Base-by-base conservation (phyloP, 2,329 filamentous ascomycete genomes). In the Penicillium sp. region DNA sequence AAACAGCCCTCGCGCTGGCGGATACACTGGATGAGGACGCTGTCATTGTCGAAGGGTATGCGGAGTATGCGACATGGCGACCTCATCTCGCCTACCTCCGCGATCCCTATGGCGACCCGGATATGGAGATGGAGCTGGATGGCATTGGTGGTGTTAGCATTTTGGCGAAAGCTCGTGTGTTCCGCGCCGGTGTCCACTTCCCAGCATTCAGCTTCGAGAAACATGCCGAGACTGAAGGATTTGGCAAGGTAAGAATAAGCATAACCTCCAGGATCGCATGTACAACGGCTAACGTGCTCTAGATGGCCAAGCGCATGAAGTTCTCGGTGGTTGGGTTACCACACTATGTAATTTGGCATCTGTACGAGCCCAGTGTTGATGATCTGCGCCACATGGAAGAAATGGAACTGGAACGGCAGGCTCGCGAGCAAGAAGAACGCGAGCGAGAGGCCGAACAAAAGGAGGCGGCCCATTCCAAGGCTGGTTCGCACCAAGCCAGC, bases 101-200 rank as follows among this genome's bases (percentile, higher is more conserved):
- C 54, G 94, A 99, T 69, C 94, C 94, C 2, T 97, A 95, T 66
- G 94, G 94, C 36, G 94, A 99, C 68, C 93, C 93, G 18, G 94
- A 99, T 69, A 96, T 97, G 87, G 94, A 99, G 71, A 97, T 99
- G 94, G 94, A 99, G 66, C 93, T 99, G 64, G 94, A 99, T 64
- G 94, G 94, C 61, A 92, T 99, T 43, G 93, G 94, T 46, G 94
- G 94, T 75, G 94, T 99, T 64, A 96, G 91, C 76, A 99, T 99
- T 65, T 75, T 99, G 63, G 93, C 94, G 42, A 99, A 97, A 74
- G 94, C 94, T 2, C 88, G 87, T 64, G 94, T 99, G 0, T 99
- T 99, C 79, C 85, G 94, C 57, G 87, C 89, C 42, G 94, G 94
- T 41, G 93, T 95, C 31, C 94, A 99, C 73, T 99, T 99, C 75